Evolutionary conservation across 345 rosid species (phyloP), one percentile per base, ranked within the genome.

Genomic region (Salix koriyanagi): DNA sequence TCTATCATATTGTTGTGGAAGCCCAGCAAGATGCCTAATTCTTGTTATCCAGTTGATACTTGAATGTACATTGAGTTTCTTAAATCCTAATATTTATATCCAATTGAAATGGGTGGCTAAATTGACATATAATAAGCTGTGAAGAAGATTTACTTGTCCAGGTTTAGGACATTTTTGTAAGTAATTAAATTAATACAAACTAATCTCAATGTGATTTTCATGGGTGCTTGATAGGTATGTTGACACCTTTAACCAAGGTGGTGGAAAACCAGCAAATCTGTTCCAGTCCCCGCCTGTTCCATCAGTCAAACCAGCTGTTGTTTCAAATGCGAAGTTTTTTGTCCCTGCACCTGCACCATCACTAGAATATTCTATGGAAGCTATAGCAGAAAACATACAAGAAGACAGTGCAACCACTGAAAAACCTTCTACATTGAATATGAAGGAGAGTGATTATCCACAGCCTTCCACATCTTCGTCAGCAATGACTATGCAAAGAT

Each of bases 261-360:
- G 87, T 75, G 89, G 83, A 73, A 86, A 70, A 80, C 79, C 89
- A 0, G 87, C 86, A 74, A 92, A 86, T 70, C 68, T 76, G 62
- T 94, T 88, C 83, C 94, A 88, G 79, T 89, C 99, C 65, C 89
- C 96, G 19, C 66, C 90, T 42, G 76, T 81, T 70, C 89, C 94
- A 73, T 79, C 92, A 23, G 89, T 86, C 70, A 95, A 90, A 89
- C 92, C 97, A 41, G 87, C 89, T 28, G 84, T 80, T 28, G 82
- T 90, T 71, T 84, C 93, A 66, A 91, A 89, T 80, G 89, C 95
- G 4, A 96, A 91, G 68, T 92, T 96, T 80, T 94, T 96, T 80
- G 85, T 96, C 60, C 99, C 99, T 3, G 48, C 90, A 39, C 88
- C 87, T 62, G 83, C 64, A 36, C 99, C 99, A 25, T 70, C 87